phyloP scores from a whole-genome alignment of 2,329 filamentous ascomycete genomes.

The Apiospora aurea region DNA sequence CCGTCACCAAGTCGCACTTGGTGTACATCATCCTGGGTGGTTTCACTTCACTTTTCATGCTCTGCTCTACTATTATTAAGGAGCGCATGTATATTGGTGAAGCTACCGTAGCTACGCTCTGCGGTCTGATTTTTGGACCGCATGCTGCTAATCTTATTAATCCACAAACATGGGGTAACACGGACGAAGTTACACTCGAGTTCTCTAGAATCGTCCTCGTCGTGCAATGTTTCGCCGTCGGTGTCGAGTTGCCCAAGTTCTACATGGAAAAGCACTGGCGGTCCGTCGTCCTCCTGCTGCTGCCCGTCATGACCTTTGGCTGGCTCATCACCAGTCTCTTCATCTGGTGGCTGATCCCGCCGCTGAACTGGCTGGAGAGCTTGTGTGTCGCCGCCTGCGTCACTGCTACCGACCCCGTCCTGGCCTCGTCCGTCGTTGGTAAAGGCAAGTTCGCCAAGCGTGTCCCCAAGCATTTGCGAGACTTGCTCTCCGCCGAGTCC shows the following conservation, averaged over 20 bases:
- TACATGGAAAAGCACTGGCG: constrained; percentile 99
- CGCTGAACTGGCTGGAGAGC: constrained; percentile 87
- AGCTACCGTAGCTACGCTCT: constrained; percentile 90
- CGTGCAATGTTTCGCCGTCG: constrained; percentile 91
- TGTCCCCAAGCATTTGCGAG: constrained; percentile 95
- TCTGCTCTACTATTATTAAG: constrained; percentile 97
- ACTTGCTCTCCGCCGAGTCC: constrained; percentile 93
- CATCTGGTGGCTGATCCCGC: constrained; percentile 87
- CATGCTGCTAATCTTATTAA: constrained; percentile 84
- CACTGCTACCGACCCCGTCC: constrained; percentile 94
- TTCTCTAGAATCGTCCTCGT: constrained; percentile 90
- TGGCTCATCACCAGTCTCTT: constrained; percentile 94
- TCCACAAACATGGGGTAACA: constrained; percentile 78
- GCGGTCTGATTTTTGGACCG: constrained; percentile 88
- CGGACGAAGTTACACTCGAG: constrained; percentile 86
- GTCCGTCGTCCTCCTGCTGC: constrained; percentile 84
- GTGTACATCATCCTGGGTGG: constrained; percentile 98
- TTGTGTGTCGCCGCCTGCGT: constrained; percentile 90
- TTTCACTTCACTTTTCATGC: constrained; percentile 98
- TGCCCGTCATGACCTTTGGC: constrained; percentile 97
- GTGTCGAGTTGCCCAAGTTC: constrained; percentile 86
- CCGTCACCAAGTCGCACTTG: constrained; percentile 93
- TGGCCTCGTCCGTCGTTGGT: constrained; percentile 96
- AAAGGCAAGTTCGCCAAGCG: constrained; percentile 99
- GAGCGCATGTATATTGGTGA: constrained; percentile 98